phyloP scores from a whole-genome alignment of 768 basidiomycete species.

The Rhizopogon salebrosus region DNA sequence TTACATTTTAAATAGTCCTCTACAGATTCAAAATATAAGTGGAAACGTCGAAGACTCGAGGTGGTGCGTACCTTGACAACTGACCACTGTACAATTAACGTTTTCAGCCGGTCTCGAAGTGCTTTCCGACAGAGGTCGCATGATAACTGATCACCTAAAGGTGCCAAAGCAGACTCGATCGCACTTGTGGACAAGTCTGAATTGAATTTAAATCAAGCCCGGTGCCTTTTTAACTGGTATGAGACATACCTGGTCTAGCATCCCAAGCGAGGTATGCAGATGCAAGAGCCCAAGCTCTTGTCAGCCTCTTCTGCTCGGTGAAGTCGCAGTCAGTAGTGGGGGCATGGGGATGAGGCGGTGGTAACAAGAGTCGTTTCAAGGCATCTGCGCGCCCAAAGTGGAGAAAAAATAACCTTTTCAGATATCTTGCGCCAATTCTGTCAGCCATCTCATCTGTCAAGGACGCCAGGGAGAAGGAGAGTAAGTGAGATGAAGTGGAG shows the following conservation, averaged over 20 bases:
- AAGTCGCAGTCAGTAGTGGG: constrained; percentile 67
- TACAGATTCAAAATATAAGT: background rate
- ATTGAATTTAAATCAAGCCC: constrained; percentile 2
- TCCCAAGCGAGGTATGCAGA: constrained; percentile 84
- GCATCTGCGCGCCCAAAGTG: constrained; percentile 82
- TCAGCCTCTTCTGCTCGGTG: constrained; percentile 71
- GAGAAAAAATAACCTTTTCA: constrained; percentile 78
- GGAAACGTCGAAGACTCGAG: too few relatives aligned
- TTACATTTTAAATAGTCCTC: background rate
- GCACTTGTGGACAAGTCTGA: constrained; percentile 68
- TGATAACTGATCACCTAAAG: constrained; percentile 60
- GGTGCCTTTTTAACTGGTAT: background rate
- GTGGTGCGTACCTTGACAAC: constrained; percentile 54
- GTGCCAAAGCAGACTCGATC: constrained; percentile 68
- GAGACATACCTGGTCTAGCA: constrained; percentile 60
- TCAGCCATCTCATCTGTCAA: constrained; percentile 68
- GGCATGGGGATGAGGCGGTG: constrained; percentile 73
- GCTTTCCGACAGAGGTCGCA: constrained; percentile 65
- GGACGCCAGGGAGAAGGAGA: constrained; percentile 62
- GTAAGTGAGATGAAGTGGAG: constrained; percentile 66
- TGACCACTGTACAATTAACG: constrained; percentile 72
- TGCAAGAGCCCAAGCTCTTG: constrained; percentile 78
- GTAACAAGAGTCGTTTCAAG: constrained; percentile 69
- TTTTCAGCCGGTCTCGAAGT: constrained; percentile 62
- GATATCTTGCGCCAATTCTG: constrained; percentile 68